These are phyloP conservation scores for Starmera caribaea DNA, from an alignment of 805 yeast species.

Conservation along the genomic window DNA sequence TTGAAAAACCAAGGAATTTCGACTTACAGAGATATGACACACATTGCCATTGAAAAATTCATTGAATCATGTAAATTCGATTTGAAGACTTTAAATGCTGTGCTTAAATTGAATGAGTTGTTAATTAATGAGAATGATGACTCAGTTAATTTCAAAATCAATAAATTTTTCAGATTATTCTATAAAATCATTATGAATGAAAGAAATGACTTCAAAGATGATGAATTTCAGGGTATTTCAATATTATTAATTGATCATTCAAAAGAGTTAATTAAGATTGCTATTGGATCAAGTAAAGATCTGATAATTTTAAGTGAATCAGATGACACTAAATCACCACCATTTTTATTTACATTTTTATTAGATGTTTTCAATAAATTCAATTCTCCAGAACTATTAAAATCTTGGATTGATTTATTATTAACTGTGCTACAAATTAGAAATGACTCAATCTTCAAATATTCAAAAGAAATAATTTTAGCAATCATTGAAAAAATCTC, in stretches of 20 bases:
- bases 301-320: conserved; percentile 8
- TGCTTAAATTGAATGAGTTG: conserved; percentile 34
- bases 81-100: conserved; percentile 30
- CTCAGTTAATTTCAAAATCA: conserved; percentile 36
- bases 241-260: conserved; percentile 16
- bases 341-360: conserved; percentile 14
- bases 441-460: conserved; percentile 16
- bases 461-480: conserved; percentile 13
- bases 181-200: conserved; percentile 12
- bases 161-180: conserved; percentile 29
- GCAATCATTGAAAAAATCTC: conserved; percentile 15
- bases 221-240: conserved; percentile 11
- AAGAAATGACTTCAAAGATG: background rate
- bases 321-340: conserved; percentile 7
- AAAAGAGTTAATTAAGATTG: conserved; percentile 12
- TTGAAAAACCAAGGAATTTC: conserved; percentile 37
- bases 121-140: conserved; percentile 50
- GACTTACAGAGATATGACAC: conserved; percentile 49
- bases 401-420: conserved; percentile 12
- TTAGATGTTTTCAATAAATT: conserved; percentile 13
- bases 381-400: conserved; percentile 12
- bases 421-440: conserved; percentile 14
- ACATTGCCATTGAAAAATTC: conserved; percentile 37
- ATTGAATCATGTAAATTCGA: conserved; percentile 25
- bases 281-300: conserved; percentile 9